Conservation (phyloP, 1,284 basidiomycete genomes). For the Stygiomarasmius scandens region DNA sequence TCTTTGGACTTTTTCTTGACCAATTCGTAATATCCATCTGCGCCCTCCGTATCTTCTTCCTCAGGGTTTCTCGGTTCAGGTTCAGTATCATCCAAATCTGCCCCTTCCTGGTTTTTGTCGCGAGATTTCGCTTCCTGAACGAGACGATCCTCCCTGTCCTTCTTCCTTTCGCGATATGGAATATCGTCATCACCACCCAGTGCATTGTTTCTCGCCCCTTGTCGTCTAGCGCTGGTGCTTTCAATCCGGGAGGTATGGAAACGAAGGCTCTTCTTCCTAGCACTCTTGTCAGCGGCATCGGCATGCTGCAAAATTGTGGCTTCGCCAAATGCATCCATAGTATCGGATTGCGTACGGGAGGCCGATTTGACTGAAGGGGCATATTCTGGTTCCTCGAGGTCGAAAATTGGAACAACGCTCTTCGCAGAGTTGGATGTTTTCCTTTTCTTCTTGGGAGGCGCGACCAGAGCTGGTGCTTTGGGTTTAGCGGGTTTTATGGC, state of each 20-base stretch:
- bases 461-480: not conserved
- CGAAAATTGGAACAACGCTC: constrained; percentile 50
- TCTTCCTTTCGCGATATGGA: constrained; percentile 73
- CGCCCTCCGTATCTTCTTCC: constrained; percentile 43
- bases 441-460: constrained; percentile 42
- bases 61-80: constrained; percentile 48
- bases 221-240: constrained; percentile 68
- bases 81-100: constrained; percentile 66
- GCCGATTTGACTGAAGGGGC: constrained; percentile 39
- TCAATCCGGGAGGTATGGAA: constrained; percentile 89
- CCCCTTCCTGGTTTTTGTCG: constrained; percentile 55
- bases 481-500: constrained; percentile 34
- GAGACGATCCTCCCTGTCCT: constrained; percentile 56
- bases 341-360: constrained; percentile 28
- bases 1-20: constrained; percentile 76
- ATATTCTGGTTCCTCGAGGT: constrained; percentile 75
- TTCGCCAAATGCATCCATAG: constrained; percentile 75
- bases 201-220: constrained; percentile 66
- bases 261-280: constrained; percentile 76
- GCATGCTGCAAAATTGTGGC: constrained; percentile 65
- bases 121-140: constrained; percentile 52
- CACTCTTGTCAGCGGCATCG: constrained; percentile 82
- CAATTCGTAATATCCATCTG: constrained; percentile 85
- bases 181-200: constrained; percentile 88
- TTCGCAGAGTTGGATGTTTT: constrained; percentile 31